Percentiles rank a stretch among this genome's conserved stretches.
These are phyloP conservation scores for Beauveria medogensis DNA, from an alignment of 2,329 filamentous ascomycete genomes.

Conservation along the genomic window DNA sequence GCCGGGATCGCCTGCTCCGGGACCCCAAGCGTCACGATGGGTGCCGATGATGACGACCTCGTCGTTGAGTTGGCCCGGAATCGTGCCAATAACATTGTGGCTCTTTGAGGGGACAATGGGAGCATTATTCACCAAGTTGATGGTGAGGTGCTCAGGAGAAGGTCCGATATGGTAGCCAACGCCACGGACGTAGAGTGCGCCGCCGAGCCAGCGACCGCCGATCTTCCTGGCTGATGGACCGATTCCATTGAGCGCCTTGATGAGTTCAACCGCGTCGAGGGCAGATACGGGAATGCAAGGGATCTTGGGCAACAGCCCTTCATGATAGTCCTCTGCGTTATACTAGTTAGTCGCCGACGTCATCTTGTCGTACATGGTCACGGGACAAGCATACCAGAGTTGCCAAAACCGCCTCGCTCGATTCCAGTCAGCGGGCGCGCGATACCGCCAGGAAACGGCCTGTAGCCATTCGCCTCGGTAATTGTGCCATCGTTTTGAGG, in stretches of 20 bases:
- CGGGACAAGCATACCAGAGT: slow-evolving; percentile 72
- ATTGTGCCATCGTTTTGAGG: slow-evolving; percentile 75
- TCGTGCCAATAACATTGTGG: slow-evolving; percentile 72
- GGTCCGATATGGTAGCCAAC: slow-evolving; percentile 36
- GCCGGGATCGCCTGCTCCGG: slow-evolving; percentile 79
- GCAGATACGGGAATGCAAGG: slow-evolving; percentile 79
- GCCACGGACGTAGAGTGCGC: slow-evolving; percentile 29
- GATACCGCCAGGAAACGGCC: slow-evolving; percentile 49
- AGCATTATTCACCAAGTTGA: slow-evolving; percentile 60
- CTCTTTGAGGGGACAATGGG: slow-evolving; percentile 34
- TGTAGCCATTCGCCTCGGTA: slow-evolving; percentile 66
- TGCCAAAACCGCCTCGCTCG: slow-evolving; percentile 50
- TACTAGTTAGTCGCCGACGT: neutral
- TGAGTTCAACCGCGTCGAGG: slow-evolving; percentile 62
- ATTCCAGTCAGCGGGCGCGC: slow-evolving; percentile 19
- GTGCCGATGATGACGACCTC: slow-evolving; percentile 71
- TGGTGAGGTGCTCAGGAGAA: slow-evolving; percentile 42
- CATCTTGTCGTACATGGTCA: slow-evolving; percentile 60
- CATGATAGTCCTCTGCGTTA: slow-evolving; percentile 14
- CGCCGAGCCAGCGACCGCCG: slow-evolving; percentile 50
- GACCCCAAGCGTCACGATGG: slow-evolving; percentile 76
- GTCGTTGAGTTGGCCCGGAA: slow-evolving; percentile 68
- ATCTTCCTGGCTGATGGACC: slow-evolving; percentile 62
- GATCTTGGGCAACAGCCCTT: slow-evolving; percentile 60
- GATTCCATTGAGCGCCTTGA: slow-evolving; percentile 70